Evolutionary conservation across 148 eudicot species (phyloP), one percentile per base, ranked within the genome.

Genomic region (Gaultheria prostrata): DNA sequence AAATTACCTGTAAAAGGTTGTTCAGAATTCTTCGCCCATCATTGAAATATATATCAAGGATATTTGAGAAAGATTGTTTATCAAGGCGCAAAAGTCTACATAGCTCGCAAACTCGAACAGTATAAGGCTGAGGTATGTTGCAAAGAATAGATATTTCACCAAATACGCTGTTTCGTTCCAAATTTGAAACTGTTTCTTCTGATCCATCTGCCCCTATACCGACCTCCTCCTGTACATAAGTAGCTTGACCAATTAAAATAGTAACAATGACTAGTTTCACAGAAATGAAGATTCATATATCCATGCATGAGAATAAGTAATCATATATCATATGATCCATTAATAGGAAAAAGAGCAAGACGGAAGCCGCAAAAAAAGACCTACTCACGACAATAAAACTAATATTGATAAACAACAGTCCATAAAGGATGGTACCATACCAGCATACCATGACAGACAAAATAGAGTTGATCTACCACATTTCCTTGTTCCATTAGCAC

Each of bases 381-480:
- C 8, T 20, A 30, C 57, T 46, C 28, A 4, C 1, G 15, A 21
- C n/a, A 8, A 48, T 11, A 20, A 80, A 48, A n/a, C 12, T 17
- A 79, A 45, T 17, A 79, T 32, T 79, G 14, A 48, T 80, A 59
- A 28, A 45, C 32, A 17, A 51, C 20, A 15, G 10, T 18, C 30
- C 4, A 10, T 65, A 26, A 26, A 65, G 54, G 54, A 56, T 30
- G 53, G 26, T 76, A 79, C 28, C 89, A 21, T 93, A 94, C 98
- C 98, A 94, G 89, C 43, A 76, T 73, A 83, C 99, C 98, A 61
- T 97, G 89, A 83, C 98, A 93, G 24, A 97, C 95, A 83, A 97
- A 89, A 88, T 97, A 97, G 51, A 97, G 92, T 86, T 97, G 99
- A 88, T 97, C 99, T 39, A 97, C 99, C 11, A 90, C 98, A 85